These are phyloP conservation scores for Biscogniauxia marginata DNA, from an alignment of 2,329 filamentous ascomycete genomes.

Conservation along the genomic window DNA sequence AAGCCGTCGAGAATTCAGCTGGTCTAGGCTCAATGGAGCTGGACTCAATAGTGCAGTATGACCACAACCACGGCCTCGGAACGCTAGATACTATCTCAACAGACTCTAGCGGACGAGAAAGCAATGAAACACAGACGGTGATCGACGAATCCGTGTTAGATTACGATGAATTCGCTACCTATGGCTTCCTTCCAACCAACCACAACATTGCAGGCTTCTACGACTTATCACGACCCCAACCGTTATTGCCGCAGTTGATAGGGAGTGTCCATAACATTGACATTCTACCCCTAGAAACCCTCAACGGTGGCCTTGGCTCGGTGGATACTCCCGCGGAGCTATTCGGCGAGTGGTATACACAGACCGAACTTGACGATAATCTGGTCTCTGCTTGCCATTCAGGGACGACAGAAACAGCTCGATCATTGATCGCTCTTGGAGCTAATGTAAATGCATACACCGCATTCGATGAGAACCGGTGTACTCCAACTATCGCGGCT, in stretches of 20 bases:
- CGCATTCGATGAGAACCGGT: too few species aligned
- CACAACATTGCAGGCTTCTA: neutral
- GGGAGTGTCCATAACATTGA: neutral
- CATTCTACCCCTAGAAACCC: neutral
- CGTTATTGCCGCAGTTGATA: neutral
- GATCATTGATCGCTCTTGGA: neutral
- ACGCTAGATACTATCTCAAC: too few species aligned
- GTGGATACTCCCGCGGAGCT: neutral
- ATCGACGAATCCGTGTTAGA: neutral
- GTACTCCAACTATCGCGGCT: too few species aligned
- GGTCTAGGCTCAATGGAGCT: neutral
- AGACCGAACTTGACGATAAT: neutral
- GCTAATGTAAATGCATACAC: neutral
- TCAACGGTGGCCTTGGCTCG: neutral
- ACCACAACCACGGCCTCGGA: too few species aligned
- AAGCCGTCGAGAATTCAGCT: neutral
- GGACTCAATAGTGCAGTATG: too few species aligned
- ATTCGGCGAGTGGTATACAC: neutral
- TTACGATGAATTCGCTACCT: neutral
- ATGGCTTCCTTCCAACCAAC: neutral
- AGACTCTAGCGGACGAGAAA: too few species aligned
- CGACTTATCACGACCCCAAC: slow-evolving; percentile 1
- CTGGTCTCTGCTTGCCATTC: neutral
- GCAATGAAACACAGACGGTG: too few species aligned
- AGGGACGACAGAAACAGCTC: neutral